A percentile compares a stretch with the other conserved stretches of the same genome.
phyloP scores from a whole-genome alignment of 2,329 filamentous ascomycete genomes.

The Blumeriella jaapii region DNA sequence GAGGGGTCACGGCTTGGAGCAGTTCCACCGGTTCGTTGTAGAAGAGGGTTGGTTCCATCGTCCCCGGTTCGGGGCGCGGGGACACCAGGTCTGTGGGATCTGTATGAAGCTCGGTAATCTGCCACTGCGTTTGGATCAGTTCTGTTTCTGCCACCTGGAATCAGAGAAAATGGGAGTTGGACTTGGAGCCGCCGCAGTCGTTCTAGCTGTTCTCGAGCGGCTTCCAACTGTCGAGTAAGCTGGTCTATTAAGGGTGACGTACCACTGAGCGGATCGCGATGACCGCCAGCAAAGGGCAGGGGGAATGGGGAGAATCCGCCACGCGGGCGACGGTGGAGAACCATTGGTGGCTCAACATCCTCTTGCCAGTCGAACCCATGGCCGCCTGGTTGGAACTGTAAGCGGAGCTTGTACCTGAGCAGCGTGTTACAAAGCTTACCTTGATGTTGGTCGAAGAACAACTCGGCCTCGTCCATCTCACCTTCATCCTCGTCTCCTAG shows the following conservation, averaged over 20 bases:
- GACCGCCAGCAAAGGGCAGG: constrained; percentile 42
- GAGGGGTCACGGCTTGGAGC: constrained; percentile 34
- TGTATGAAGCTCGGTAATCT: constrained; percentile 32
- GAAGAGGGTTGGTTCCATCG: constrained; percentile 77
- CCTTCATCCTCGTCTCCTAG: constrained; percentile 52
- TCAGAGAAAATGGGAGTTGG: constrained; percentile 1
- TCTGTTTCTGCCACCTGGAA: constrained; percentile 6
- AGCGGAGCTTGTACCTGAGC: no score
- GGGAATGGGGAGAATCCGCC: constrained; percentile 50
- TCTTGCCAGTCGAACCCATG: constrained; percentile 46
- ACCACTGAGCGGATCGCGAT: constrained; percentile 43
- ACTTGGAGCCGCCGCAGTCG: no score
- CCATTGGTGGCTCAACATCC: constrained; percentile 38
- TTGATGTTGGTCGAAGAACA: constrained; percentile 48
- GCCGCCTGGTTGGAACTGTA: constrained; percentile 18
- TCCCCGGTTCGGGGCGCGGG: constrained; percentile 42
- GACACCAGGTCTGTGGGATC: constrained; percentile 41
- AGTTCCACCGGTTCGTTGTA: constrained; percentile 46
- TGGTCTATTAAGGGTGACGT: constrained; percentile 24
- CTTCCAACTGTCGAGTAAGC: background rate
- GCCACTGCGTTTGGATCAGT: constrained; percentile 27
- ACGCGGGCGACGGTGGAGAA: constrained; percentile 40
- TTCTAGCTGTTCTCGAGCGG: background rate
- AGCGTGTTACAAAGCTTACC: constrained; percentile 41
- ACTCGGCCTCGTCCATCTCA: constrained; percentile 50